Base-by-base conservation (phyloP, 176 grass and related monocot species). In the Eragrostis curvula region DNA sequence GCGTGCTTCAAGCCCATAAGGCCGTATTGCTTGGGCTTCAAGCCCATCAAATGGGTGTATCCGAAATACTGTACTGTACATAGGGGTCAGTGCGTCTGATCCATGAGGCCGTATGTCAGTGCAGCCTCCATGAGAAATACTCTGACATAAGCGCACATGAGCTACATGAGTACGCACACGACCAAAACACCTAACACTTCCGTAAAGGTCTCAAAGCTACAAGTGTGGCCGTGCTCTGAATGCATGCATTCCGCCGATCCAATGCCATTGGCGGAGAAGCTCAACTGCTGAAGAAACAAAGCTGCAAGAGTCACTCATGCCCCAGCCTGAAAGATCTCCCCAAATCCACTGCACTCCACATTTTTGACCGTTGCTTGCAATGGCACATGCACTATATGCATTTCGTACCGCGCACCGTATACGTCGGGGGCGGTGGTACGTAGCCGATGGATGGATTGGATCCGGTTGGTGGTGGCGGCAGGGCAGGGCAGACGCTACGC, bases 401-500 rank as follows among this genome's bases (percentile, higher is more conserved):
- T 32, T 60, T 60, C 9, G 57, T 60, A 60, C 28, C n/a, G n/a
- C n/a, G n/a, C n/a, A n/a, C 13, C 28, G 58, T 61, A 61, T 28
- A 15, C 29, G 14, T 65, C 32, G 32, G 18, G 7, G 12, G 60
- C 12, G 14, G 60, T 63, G 5, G 25, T 29, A 36, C 0, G n/a
- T 25, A 3, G 56, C 32, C 3, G 32, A 36, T 36, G 32, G 15
- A 0, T 25, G 21, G 67, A 47, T 39, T 39, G 6, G 27, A 15
- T 27, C 69, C 8, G 61, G 81, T 46, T 75, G 61, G 71, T 44
- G 48, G 71, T 16, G 29, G 47, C n/a, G n/a, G n/a, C n/a, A 32
- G 29, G 81, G 9, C 57, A 27, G 57, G 43, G 43, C 43, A 45
- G 43, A 7, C 8, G 6, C 32, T 36, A 45, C 43, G 43, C 6